Percentiles rank a stretch among this genome's conserved stretches.
These are phyloP conservation scores for Schizosaccharomyces lindneri DNA, from an alignment of 805 yeast species.

Conservation along the genomic window DNA sequence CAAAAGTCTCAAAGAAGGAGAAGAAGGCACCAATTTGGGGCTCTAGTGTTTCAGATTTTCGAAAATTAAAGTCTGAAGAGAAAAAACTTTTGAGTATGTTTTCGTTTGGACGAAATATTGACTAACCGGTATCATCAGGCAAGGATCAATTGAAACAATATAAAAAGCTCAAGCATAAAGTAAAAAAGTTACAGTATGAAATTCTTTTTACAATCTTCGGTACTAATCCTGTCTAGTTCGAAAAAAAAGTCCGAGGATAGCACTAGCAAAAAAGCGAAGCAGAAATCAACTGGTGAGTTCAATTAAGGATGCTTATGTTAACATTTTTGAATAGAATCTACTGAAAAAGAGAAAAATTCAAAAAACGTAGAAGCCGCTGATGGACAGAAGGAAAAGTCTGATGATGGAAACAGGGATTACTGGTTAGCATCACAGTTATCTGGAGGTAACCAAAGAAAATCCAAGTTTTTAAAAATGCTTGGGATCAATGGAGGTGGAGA, in stretches of 20 bases:
- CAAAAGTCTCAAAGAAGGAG: background rate
- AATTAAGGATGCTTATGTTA: background rate
- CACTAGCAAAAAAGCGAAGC: background rate
- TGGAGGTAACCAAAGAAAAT: background rate
- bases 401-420: background rate
- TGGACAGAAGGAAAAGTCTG: background rate
- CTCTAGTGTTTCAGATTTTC: background rate
- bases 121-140: constrained; percentile 34
- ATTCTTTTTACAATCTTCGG: background rate
- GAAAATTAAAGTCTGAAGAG: background rate
- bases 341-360: background rate
- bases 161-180: background rate
- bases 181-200: background rate
- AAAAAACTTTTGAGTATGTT: constrained; percentile 15
- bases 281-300: background rate
- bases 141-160: background rate
- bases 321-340: background rate
- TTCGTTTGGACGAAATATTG: constrained; percentile 14
- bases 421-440: background rate
- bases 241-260: background rate
- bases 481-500: background rate
- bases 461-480: background rate
- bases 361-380: background rate
- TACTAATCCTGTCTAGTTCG: background rate
- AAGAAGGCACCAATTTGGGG: background rate